Evolutionary conservation across 768 basidiomycete genomes (phyloP).

Genomic region (Mycena haematopus): DNA sequence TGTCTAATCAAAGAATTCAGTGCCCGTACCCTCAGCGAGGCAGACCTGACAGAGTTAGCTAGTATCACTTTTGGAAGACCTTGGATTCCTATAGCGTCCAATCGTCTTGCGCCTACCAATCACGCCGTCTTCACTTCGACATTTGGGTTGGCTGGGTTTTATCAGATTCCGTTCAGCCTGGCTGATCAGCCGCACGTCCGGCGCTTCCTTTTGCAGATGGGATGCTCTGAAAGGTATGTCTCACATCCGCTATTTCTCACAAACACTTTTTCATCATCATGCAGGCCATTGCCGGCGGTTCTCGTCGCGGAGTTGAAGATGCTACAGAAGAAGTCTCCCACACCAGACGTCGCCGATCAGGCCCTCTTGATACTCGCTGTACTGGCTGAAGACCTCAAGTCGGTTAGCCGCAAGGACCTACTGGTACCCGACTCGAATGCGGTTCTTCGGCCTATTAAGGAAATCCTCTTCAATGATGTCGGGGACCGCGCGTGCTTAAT

Average conservation of each 20-base stretch:
- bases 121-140: conserved; percentile 32
- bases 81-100: conserved; percentile 30
- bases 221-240: conserved; percentile 45
- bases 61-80: conserved; percentile 13
- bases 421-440: conserved; percentile 43
- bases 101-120: conserved; percentile 37
- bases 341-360: conserved; percentile 29
- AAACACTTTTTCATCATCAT: not conserved
- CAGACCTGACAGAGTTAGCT: conserved; percentile 12
- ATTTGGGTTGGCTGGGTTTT: conserved; percentile 31
- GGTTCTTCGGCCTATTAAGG: conserved; percentile 35
- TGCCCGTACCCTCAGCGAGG: conserved; percentile 19
- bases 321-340: conserved; percentile 23
- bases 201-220: conserved; percentile 39
- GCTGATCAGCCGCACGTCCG: conserved; percentile 18
- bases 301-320: conserved; percentile 36
- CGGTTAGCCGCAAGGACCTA: conserved; percentile 35
- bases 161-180: conserved; percentile 29
- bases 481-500: conserved; percentile 39
- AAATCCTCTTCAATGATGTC: conserved; percentile 51
- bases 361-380: conserved; percentile 40
- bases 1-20: conserved; percentile 28
- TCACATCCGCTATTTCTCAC: not conserved
- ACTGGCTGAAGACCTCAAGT: conserved; percentile 33
- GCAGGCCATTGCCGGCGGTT: conserved; percentile 40